Base-by-base conservation (phyloP, 805 yeast genomes). In the Candida lessepsii region DNA sequence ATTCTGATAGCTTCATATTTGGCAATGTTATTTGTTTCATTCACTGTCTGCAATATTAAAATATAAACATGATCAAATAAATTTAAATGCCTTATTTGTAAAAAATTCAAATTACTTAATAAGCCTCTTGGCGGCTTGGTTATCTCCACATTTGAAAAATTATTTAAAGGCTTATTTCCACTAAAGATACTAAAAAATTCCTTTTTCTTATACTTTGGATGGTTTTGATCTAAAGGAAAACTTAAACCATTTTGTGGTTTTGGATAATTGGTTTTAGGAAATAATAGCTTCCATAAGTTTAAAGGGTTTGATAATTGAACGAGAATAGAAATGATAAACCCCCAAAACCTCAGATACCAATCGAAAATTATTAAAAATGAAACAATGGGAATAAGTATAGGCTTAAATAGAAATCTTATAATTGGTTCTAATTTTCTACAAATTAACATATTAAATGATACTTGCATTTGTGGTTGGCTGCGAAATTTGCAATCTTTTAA, bases 341-440 rank as follows among this genome's bases (percentile, higher is more conserved):
- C n/a, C 44, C 44, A 40, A 35, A 44, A 26, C n/a, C 40, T 40
- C 15, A 14, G 28, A 33, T 44, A 44, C 47, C 47, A 44, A n/a
- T 37, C 41, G 2, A 37, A 4, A 2, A 36, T 10, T 18, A 40
- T 29, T 7, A 13, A 2, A 7, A 40, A 2, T 8, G 44, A 30
- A 17, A 44, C 30, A 15, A 29, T n/a, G 3, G 43, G 42, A 8
- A 44, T 17, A 21, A 44, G 13, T 5, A 35, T 11, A 2, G 29
- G 17, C 13, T 35, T 35, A 13, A 25, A 35, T 4, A 6, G 3
- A 13, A 23, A 10, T 32, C 26, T 39, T 21, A 31, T 5, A 9
- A 25, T 5, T 13, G 35, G 17, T 32, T 32, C 35, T n/a, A 32
- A 13, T 21, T 21, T 32, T 32, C 10, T 23, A 3, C 4, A 10